Evolutionary conservation across 306 rosid species (phyloP).

Genomic region (Prunus mume): DNA sequence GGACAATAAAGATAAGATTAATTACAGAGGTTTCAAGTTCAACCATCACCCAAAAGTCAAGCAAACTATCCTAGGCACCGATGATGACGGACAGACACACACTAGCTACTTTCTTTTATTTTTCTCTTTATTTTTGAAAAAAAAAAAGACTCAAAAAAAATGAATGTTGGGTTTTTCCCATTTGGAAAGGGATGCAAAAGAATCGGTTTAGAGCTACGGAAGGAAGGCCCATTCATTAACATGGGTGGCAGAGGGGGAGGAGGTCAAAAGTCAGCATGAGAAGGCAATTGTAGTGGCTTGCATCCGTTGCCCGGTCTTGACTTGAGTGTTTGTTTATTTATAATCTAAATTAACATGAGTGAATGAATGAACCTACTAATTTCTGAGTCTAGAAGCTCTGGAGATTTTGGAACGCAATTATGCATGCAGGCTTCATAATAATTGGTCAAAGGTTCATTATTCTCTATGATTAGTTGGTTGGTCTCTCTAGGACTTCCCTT

Average conservation of each 20-base stretch:
- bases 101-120: not conserved
- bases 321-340: not conserved
- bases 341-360: too few relatives aligned
- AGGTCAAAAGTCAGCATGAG: not conserved
- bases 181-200: not conserved
- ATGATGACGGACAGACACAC: not conserved
- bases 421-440: not conserved
- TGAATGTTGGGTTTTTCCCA: not conserved
- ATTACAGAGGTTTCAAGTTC: not conserved
- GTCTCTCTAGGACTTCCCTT: not conserved
- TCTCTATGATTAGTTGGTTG: not conserved
- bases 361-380: not conserved
- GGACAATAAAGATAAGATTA: not conserved
- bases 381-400: not conserved
- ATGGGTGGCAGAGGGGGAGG: not conserved
- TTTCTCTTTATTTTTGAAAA: not conserved
- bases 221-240: too few relatives aligned
- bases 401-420: not conserved
- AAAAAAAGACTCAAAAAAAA: not conserved
- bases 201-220: too few relatives aligned
- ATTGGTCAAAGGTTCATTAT: conserved; percentile 8
- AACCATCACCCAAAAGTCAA: not conserved
- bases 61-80: not conserved
- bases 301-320: not conserved
- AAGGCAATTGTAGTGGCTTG: not conserved